Conservation (phyloP, 768 basidiomycete species). For the Termitomyces sp. region DNA sequence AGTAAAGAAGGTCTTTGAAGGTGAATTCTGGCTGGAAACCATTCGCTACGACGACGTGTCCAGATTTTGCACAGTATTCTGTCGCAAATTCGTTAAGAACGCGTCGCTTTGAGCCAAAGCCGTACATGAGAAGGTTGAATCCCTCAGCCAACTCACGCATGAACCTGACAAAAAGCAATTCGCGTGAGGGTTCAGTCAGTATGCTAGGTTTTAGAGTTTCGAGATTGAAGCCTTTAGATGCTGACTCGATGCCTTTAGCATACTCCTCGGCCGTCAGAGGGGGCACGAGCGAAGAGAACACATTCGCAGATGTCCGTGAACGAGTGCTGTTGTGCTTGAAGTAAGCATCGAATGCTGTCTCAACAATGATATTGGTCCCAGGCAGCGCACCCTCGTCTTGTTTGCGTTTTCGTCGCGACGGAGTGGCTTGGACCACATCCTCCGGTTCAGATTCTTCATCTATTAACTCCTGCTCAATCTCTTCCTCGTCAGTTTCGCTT, state of each 20-base stretch:
- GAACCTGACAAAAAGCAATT: constrained; percentile 52
- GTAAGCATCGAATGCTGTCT: constrained; percentile 75
- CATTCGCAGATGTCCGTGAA: constrained; percentile 68
- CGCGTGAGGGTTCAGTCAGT: constrained; percentile 24
- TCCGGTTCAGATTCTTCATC: constrained; percentile 15
- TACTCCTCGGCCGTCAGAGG: constrained; percentile 69
- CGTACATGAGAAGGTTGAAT: constrained; percentile 86
- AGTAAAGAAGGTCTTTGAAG: constrained; percentile 61
- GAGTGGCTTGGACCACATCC: constrained; percentile 1
- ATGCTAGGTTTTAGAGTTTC: constrained; percentile 28
- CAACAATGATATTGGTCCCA: constrained; percentile 37
- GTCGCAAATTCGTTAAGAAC: constrained; percentile 73
- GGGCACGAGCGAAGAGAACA: constrained; percentile 71
- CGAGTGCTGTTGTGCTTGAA: constrained; percentile 61
- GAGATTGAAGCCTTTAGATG: constrained; percentile 19
- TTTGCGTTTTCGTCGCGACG: constrained; percentile 8
- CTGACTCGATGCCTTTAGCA: constrained; percentile 29
- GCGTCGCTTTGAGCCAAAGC: constrained; percentile 81
- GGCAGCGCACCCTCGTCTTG: constrained; percentile 13
- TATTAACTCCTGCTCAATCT: constrained; percentile 8
- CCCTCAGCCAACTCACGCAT: constrained; percentile 70
- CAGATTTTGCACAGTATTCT: constrained; percentile 45
- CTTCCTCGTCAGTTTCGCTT: constrained; percentile 12
- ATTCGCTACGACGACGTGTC: constrained; percentile 75
- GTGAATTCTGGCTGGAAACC: constrained; percentile 67